Conservation (phyloP, 305 asterid genomes). For the Fraxinus nigra region DNA sequence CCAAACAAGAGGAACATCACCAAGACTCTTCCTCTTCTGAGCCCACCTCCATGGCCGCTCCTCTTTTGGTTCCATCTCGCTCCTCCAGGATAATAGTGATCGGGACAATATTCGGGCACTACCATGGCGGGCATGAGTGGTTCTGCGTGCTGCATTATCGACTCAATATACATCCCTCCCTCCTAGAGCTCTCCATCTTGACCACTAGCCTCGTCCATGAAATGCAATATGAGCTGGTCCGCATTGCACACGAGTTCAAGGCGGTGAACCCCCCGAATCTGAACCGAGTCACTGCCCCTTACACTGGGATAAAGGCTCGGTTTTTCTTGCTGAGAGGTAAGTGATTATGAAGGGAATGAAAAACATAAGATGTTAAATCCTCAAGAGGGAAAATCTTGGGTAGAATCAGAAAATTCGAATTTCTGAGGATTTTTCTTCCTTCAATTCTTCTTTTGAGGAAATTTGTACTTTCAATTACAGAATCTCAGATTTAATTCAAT, state of each 20-base stretch:
- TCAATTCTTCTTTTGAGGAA: constrained; percentile 9
- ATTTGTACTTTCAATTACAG: constrained; percentile 17
- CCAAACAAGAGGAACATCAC: constrained; percentile 16
- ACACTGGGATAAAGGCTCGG: constrained; percentile 27
- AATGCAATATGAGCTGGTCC: constrained; percentile 68
- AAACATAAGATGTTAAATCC: background rate
- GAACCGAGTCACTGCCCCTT: constrained; percentile 59
- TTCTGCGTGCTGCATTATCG: constrained; percentile 87
- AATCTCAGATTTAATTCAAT: constrained; percentile 26
- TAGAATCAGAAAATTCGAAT: background rate
- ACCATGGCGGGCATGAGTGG: constrained; percentile 81
- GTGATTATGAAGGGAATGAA: background rate
- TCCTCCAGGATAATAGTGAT: constrained; percentile 78
- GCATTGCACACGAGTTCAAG: constrained; percentile 80
- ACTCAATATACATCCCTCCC: constrained; percentile 53
- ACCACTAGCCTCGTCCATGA: constrained; percentile 71
- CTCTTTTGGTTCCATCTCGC: constrained; percentile 45
- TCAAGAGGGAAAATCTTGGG: background rate
- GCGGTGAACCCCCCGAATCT: constrained; percentile 43
- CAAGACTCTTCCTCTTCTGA: constrained; percentile 36
- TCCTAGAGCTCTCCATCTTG: constrained; percentile 80
- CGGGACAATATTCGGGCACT: constrained; percentile 89
- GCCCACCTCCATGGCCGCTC: constrained; percentile 23
- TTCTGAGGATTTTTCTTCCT: background rate
- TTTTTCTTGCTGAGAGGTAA: background rate